These are phyloP conservation scores for Boletus rufocinnamomeus DNA, from an alignment of 768 basidiomycete species.

Conservation along the genomic window DNA sequence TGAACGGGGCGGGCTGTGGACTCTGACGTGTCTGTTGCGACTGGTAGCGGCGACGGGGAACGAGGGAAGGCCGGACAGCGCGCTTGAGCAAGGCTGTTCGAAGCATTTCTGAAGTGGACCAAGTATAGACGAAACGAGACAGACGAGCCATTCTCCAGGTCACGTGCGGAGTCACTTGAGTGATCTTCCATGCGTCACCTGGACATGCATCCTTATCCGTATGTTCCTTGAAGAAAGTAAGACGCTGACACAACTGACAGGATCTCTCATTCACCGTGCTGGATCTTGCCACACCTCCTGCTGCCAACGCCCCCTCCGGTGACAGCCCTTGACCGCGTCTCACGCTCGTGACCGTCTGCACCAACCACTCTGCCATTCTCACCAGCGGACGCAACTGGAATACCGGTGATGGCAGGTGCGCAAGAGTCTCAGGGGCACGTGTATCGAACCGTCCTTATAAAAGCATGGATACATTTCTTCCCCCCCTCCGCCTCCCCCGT, in stretches of 20 bases:
- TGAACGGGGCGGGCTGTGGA: conserved; percentile 14
- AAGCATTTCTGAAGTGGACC: conserved; percentile 5
- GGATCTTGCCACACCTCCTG: not conserved
- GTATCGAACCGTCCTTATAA: conserved; percentile 24
- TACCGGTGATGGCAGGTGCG: conserved; percentile 1
- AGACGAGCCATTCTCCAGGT: not conserved
- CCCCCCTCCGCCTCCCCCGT: conserved; percentile 2
- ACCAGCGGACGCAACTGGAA: conserved; percentile 2
- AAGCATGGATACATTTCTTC: not conserved
- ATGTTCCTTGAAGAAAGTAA: not conserved
- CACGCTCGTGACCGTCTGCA: not conserved
- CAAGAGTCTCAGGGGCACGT: conserved; percentile 17
- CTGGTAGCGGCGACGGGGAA: conserved; percentile 15
- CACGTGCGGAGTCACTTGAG: not conserved
- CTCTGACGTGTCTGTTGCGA: conserved; percentile 18
- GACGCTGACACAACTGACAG: not conserved
- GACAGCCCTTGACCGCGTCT: not conserved
- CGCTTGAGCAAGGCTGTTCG: conserved; percentile 12
- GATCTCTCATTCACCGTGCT: not conserved
- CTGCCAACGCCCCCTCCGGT: not conserved
- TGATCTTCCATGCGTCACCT: too few species aligned
- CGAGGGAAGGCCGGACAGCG: conserved; percentile 3
- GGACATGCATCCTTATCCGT: too few species aligned
- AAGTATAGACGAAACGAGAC: not conserved
- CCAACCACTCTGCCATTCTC: not conserved